phyloP scores from a whole-genome alignment of 257 asterid species.

The Petrea volubilis region DNA sequence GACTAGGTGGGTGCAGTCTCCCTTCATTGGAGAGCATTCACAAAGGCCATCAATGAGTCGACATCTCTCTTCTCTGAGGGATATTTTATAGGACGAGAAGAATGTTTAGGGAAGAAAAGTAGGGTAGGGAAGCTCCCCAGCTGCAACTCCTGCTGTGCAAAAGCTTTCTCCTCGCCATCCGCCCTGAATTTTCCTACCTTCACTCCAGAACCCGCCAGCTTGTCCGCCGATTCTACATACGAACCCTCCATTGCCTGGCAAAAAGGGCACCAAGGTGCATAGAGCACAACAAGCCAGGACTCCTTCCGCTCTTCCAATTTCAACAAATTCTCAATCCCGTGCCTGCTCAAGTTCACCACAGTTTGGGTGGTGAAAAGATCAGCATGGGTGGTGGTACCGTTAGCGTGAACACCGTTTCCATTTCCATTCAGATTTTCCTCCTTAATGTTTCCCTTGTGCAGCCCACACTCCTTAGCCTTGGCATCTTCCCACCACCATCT shows the following conservation, averaged over 20 bases:
- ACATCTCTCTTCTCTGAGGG: constrained; percentile 82
- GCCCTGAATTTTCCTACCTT: constrained; percentile 78
- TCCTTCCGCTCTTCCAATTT: constrained; percentile 39
- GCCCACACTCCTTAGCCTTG: constrained; percentile 60
- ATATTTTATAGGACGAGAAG: constrained; percentile 62
- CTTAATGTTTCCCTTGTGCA: constrained; percentile 51
- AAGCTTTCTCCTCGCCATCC: constrained; percentile 77
- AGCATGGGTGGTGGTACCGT: constrained; percentile 21
- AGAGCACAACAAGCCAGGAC: constrained; percentile 49
- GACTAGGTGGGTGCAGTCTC: not conserved
- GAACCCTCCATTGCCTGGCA: constrained; percentile 86
- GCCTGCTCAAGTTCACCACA: constrained; percentile 37
- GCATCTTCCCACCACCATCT: constrained; percentile 74
- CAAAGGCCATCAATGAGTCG: constrained; percentile 66
- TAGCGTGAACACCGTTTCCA: constrained; percentile 29
- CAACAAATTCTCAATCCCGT: constrained; percentile 53
- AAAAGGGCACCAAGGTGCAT: constrained; percentile 62
- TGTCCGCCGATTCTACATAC: constrained; percentile 59
- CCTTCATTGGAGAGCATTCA: constrained; percentile 60
- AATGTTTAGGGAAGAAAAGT: constrained; percentile 69
- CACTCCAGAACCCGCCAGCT: constrained; percentile 54
- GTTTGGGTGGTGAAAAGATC: constrained; percentile 32
- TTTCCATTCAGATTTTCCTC: constrained; percentile 31
- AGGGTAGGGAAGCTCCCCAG: constrained; percentile 78
- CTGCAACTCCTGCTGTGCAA: constrained; percentile 64